A percentile compares a stretch with the other conserved stretches of the same genome.
Conservation (phyloP, 176 grass and related monocot species). For the Raddia guianensis region DNA sequence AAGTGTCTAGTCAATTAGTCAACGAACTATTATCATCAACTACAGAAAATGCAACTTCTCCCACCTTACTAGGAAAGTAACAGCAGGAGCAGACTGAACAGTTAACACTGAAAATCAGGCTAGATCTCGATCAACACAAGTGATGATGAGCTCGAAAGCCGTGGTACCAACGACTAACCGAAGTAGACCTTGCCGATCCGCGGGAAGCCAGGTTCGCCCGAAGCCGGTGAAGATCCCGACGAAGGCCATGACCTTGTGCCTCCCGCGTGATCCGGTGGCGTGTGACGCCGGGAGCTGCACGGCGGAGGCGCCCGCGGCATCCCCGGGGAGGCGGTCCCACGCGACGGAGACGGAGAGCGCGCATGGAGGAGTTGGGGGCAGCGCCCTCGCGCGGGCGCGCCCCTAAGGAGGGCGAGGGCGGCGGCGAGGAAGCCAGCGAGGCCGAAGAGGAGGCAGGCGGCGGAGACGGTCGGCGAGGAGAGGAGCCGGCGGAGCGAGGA, state of each 20-base stretch:
- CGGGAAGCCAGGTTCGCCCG: slow-evolving; percentile 75
- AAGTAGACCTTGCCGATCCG: slow-evolving; percentile 79
- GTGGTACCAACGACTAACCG: slow-evolving; percentile 67
- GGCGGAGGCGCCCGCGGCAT: not conserved
- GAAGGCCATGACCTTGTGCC: slow-evolving; percentile 95
- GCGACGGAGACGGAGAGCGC: slow-evolving; percentile 78
- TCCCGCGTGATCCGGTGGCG: slow-evolving; percentile 48
- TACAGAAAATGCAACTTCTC: not conserved
- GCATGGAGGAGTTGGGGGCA: slow-evolving; percentile 60
- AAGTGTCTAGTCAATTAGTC: not conserved
- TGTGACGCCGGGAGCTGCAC: slow-evolving; percentile 36
- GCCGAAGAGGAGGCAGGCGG: slow-evolving; percentile 68
- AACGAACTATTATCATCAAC: not conserved
- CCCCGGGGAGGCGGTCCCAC: slow-evolving; percentile 62
- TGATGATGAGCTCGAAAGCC: slow-evolving; percentile 23
- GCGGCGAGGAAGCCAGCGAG: slow-evolving; percentile 68
- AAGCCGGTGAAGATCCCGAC: slow-evolving; percentile 99
- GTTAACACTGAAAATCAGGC: not conserved
- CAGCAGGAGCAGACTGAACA: too few species aligned
- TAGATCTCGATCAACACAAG: slow-evolving; percentile 39
- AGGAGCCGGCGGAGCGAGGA: slow-evolving; percentile 48
- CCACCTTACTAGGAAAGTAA: not conserved
- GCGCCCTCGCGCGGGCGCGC: slow-evolving; percentile 2
- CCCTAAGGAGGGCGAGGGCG: slow-evolving; percentile 39
- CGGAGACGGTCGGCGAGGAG: slow-evolving; percentile 58